Conservation (phyloP, 176 grass and related monocot species). For the Avena atlantica region DNA sequence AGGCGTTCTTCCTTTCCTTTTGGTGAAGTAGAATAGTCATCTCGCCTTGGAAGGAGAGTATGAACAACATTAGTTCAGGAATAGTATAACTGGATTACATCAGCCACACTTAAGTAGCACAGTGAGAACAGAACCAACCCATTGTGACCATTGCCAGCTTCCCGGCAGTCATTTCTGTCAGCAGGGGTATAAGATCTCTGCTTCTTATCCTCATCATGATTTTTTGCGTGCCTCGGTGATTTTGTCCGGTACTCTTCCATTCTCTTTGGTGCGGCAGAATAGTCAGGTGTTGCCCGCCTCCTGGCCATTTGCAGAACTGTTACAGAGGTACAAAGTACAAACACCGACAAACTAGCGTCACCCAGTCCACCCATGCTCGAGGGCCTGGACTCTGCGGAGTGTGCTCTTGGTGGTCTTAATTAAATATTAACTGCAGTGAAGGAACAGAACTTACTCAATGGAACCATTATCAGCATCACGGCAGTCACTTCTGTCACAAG, state of each 20-base stretch:
- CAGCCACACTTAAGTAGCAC: neutral
- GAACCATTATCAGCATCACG: constrained; percentile 47
- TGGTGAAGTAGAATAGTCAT: constrained; percentile 66
- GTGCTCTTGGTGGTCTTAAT: neutral
- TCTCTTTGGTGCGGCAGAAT: constrained; percentile 61
- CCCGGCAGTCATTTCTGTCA: constrained; percentile 42
- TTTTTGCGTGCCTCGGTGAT: constrained; percentile 47
- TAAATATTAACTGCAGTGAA: neutral
- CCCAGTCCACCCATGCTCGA: neutral
- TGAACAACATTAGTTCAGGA: neutral
- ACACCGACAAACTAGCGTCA: neutral
- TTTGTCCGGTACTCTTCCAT: constrained; percentile 45
- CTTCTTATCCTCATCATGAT: constrained; percentile 43
- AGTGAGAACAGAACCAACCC: constrained; percentile 45
- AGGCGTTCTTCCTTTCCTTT: constrained; percentile 49
- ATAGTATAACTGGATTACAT: neutral
- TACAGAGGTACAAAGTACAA: constrained; percentile 23
- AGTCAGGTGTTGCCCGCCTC: constrained; percentile 28
- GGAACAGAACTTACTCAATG: constrained; percentile 55
- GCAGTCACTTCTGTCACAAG: constrained; percentile 39
- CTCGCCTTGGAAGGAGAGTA: constrained; percentile 22
- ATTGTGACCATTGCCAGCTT: constrained; percentile 51
- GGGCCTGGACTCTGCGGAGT: neutral
- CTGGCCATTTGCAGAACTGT: constrained; percentile 11
- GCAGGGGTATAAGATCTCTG: constrained; percentile 46